Evolutionary conservation across 768 basidiomycete genomes (phyloP), one percentile per base, ranked within the genome.

Genomic region (Boletus edulis): DNA sequence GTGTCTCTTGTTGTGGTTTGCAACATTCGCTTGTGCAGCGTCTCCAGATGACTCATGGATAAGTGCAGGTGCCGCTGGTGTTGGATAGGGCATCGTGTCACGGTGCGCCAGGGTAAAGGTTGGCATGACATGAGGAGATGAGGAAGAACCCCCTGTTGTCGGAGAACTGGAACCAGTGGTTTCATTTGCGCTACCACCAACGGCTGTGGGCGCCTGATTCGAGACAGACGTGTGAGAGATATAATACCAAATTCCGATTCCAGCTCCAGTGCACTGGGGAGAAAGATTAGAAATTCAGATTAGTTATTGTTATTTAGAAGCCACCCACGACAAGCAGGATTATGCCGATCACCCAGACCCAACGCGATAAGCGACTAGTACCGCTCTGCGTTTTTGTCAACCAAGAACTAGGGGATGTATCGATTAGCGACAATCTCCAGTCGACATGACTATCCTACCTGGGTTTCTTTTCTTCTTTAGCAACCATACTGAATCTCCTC

Each of bases 401-500:
- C 90, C 91, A 92, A 8, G 78, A 71, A 58, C 86, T 88, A 54
- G 49, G 18, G 31, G 18, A 37, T 32, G 35, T 5, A 50, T 46
- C 42, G 22, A 54, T 10, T 18, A 17, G 58, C 20, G 22, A 50
- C n/a, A 32, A 46, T 14, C 12, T 37, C 20, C 14, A 14, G 44
- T 34, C 17, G 15, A 53, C 37, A 49, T 20, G 37, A 15, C 27
- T 45, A 40, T 58, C 61, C 18, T 49, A 77, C 78, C 72, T 75
- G 69, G 79, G 77, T 62, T 82, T 83, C 64, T 76, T 75, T 60
- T 87, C 84, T 55, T 85, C 83, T 65, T 83, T 88, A 10, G 83
- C 89, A 57, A 92, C 84, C 76, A 91, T 90, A 57, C 86, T 89
- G 72, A 92, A 93, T 38, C 91, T 78, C 56, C 87, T 77, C 91